phyloP scores from a whole-genome alignment of 805 yeast genomes.

The Myxozyma monticola region DNA sequence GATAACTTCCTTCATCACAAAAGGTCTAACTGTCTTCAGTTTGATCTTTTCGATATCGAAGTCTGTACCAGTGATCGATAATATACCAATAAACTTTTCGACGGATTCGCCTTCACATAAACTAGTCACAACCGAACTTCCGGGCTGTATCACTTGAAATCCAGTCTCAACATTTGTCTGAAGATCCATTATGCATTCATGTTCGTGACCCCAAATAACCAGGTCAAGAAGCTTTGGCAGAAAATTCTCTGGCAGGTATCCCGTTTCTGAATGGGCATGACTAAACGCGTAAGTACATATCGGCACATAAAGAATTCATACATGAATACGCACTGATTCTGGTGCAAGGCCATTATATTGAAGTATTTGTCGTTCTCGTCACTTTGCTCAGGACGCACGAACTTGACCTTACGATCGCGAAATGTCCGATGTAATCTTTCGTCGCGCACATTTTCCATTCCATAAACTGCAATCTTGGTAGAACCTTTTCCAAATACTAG shows the following conservation, averaged over 20 bases:
- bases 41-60: slow-evolving; percentile 60
- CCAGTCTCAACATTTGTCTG: slow-evolving; percentile 53
- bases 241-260: slow-evolving; percentile 80
- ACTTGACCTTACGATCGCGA: slow-evolving; percentile 75
- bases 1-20: slow-evolving; percentile 66
- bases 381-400: slow-evolving; percentile 59
- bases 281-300: background rate
- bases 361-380: slow-evolving; percentile 66
- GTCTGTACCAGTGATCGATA: slow-evolving; percentile 61
- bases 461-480: slow-evolving; percentile 83
- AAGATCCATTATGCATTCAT: slow-evolving; percentile 81
- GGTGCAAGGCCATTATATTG: slow-evolving; percentile 83
- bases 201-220: slow-evolving; percentile 97
- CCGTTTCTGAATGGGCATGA: slow-evolving; percentile 71
- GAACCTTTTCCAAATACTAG: slow-evolving; percentile 77
- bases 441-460: slow-evolving; percentile 84
- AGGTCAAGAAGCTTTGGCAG: slow-evolving; percentile 80
- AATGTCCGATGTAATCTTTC: slow-evolving; percentile 83
- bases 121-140: slow-evolving; percentile 91
- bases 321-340: slow-evolving; percentile 64
- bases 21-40: slow-evolving; percentile 76
- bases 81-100: slow-evolving; percentile 66
- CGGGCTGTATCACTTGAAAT: slow-evolving; percentile 84
- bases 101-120: slow-evolving; percentile 80
- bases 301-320: background rate